A percentile compares a stretch with the other conserved stretches of the same genome.
These are phyloP conservation scores for Pseudisothecium myosuroides DNA, from an alignment of 225 moss, liverwort and hornwort genomes.

Conservation along the genomic window DNA sequence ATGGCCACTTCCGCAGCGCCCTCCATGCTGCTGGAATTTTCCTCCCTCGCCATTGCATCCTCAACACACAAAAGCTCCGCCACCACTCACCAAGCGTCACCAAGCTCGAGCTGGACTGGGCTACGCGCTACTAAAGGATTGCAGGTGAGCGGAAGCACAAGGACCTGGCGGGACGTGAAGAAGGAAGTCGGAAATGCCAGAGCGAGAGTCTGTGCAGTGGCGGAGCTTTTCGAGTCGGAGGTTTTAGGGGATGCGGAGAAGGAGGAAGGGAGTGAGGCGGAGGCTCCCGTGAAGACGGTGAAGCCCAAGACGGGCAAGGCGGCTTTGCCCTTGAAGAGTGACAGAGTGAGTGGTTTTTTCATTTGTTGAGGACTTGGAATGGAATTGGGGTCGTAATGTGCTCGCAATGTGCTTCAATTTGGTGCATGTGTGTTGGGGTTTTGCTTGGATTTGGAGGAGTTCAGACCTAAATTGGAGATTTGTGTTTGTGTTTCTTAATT, in stretches of 20 bases:
- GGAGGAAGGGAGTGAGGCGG: slow-evolving; percentile 10
- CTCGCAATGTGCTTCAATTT: neutral
- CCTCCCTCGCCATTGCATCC: slow-evolving; percentile 5
- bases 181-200: neutral
- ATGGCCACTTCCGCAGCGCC: slow-evolving; percentile 53
- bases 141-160: neutral
- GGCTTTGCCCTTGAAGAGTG: slow-evolving; percentile 53
- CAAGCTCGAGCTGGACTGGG: slow-evolving; percentile 4
- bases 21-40: slow-evolving; percentile 58
- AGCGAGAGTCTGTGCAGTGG: slow-evolving; percentile 34
- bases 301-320: slow-evolving; percentile 72
- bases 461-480: neutral
- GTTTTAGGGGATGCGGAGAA: slow-evolving; percentile 15
- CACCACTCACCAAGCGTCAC: neutral
- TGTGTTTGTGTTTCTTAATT: neutral
- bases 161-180: slow-evolving; percentile 9
- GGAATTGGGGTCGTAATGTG: neutral
- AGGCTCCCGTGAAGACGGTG: neutral
- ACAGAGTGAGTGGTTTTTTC: slow-evolving; percentile 25
- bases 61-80: neutral
- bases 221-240: slow-evolving; percentile 49
- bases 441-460: neutral
- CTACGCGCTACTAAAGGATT: neutral
- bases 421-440: no score
- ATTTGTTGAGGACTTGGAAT: neutral